Evolutionary conservation across 805 yeast genomes (phyloP).

Genomic region (Candida sakaeoensis): DNA sequence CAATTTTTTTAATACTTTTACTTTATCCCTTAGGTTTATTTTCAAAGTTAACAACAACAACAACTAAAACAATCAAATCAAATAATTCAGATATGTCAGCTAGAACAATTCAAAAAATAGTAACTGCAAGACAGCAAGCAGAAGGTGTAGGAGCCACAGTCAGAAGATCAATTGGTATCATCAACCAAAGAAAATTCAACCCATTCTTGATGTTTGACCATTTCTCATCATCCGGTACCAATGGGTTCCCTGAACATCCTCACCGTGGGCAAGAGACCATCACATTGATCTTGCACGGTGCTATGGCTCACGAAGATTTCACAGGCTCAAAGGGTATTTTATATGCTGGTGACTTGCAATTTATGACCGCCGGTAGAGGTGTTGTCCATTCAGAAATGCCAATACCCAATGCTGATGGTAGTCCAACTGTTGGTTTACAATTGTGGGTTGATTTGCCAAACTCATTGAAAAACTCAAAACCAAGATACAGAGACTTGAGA

Average conservation of each 20-base stretch:
- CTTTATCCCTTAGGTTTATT: constrained; percentile 1
- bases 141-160: constrained; percentile 91
- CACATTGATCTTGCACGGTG: constrained; percentile 30
- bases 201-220: constrained; percentile 85
- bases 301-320: constrained; percentile 56
- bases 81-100: constrained; percentile 13
- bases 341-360: constrained; percentile 80
- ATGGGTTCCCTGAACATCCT: constrained; percentile 51
- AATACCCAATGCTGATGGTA: constrained; percentile 48
- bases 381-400: constrained; percentile 88
- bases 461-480: constrained; percentile 56
- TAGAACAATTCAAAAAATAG: constrained; percentile 30
- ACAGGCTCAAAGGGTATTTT: constrained; percentile 79
- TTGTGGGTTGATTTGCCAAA: constrained; percentile 84
- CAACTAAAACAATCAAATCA: too few relatives aligned
- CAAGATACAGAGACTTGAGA: constrained; percentile 76
- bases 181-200: constrained; percentile 65
- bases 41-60: neutral
- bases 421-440: constrained; percentile 63
- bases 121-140: constrained; percentile 60
- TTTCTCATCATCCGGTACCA: constrained; percentile 57
- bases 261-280: constrained; percentile 40
- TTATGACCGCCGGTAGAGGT: constrained; percentile 92
- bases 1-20: constrained; percentile 6
- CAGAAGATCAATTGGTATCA: constrained; percentile 73